phyloP scores from a whole-genome alignment of 2,329 filamentous ascomycete genomes.

The Mycosphaerella arachidis region DNA sequence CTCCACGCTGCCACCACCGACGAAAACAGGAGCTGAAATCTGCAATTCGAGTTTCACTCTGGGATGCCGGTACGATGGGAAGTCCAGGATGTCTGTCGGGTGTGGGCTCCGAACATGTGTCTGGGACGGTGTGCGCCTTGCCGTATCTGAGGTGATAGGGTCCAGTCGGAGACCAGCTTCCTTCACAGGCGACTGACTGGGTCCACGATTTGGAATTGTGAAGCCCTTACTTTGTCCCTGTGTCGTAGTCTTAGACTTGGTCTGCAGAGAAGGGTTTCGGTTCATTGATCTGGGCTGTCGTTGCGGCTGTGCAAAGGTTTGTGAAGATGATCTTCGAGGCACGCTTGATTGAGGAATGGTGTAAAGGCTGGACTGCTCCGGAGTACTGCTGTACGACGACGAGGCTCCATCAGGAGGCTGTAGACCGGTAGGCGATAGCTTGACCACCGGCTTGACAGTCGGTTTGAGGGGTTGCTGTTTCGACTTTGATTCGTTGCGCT shows the following conservation, averaged over 20 bases:
- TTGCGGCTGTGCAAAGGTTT: constrained; percentile 7
- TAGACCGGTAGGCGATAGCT: neutral
- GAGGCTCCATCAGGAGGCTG: constrained; percentile 19
- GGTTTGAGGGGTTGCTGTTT: constrained; percentile 22
- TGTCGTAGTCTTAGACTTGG: neutral
- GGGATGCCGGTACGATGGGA: constrained; percentile 46
- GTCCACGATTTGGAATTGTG: constrained; percentile 43
- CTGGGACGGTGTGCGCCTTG: constrained; percentile 42
- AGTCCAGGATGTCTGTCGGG: constrained; percentile 48
- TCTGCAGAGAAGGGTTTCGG: neutral
- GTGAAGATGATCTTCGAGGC: constrained; percentile 45
- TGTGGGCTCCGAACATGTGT: constrained; percentile 47
- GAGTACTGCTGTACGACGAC: constrained; percentile 32
- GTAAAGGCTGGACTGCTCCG: constrained; percentile 42
- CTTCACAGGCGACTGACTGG: constrained; percentile 48
- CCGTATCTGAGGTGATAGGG: constrained; percentile 40
- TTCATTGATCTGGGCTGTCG: constrained; percentile 1
- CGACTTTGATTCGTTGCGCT: constrained; percentile 21
- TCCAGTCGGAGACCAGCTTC: constrained; percentile 39
- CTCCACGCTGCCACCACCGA: constrained; percentile 53
- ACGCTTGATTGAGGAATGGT: constrained; percentile 44
- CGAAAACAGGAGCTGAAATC: constrained; percentile 48
- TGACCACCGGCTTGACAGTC: neutral
- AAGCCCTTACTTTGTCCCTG: constrained; percentile 17
- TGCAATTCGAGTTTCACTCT: constrained; percentile 48